Conservation (phyloP, 257 asterid species). For the Lycium ferocissimum region DNA sequence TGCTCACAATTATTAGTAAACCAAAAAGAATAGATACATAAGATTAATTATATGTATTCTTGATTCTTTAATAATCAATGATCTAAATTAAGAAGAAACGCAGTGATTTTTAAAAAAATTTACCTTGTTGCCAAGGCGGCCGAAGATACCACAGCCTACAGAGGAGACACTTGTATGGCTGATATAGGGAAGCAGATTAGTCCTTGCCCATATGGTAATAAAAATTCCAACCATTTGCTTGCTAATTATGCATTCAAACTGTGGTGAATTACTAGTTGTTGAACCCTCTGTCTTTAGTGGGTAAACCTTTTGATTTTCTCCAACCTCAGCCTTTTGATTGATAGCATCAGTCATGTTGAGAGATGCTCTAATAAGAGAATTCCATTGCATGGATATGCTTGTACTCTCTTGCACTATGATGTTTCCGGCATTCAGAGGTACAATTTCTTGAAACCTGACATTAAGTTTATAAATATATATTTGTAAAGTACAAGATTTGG, state of each 20-base stretch:
- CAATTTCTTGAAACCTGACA: constrained; percentile 76
- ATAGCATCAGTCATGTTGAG: constrained; percentile 52
- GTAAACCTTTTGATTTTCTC: constrained; percentile 55
- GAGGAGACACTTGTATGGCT: constrained; percentile 51
- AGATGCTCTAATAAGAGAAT: constrained; percentile 55
- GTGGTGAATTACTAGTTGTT: constrained; percentile 31
- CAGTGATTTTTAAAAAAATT: not conserved
- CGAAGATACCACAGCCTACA: constrained; percentile 66
- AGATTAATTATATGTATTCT: no score
- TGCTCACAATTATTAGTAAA: not conserved
- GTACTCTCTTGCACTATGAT: constrained; percentile 50
- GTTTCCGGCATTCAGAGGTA: constrained; percentile 68
- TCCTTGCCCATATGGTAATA: constrained; percentile 60
- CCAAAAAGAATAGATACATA: not conserved
- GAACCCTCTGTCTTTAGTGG: constrained; percentile 42
- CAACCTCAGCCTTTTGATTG: constrained; percentile 47
- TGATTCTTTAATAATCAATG: no score
- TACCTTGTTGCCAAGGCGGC: constrained; percentile 71
- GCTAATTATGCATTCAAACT: constrained; percentile 56
- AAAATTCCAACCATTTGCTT: constrained; percentile 70
- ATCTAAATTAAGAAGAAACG: not conserved
- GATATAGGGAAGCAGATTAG: constrained; percentile 48
- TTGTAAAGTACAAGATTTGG: not conserved
- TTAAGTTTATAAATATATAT: not conserved
- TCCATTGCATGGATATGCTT: constrained; percentile 56